Base-by-base conservation (phyloP, 1,284 basidiomycete genomes). In the Cutaneotrichosporon sp. region DNA sequence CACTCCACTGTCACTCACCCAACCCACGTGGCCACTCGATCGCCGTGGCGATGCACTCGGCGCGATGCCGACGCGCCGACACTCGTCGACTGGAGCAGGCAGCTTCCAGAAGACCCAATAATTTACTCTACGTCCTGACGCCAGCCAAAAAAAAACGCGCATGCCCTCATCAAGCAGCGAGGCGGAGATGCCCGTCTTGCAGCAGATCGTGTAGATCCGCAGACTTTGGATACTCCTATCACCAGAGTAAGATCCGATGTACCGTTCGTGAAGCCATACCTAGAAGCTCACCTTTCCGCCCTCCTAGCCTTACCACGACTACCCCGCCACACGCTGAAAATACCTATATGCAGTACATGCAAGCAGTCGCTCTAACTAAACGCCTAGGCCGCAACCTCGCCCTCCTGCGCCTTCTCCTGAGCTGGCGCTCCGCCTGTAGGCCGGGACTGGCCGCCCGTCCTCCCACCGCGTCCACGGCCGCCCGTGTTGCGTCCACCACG, bases 401-500 rank as follows among this genome's bases (percentile, higher is more conserved):
- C 39, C 57, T 53, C 55, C 53, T 54, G 39, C 27, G 49, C 45
- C 49, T 46, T 42, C 41, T 51, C 49, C 25, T 47, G 14, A n/a
- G 52, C 32, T 22, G 46, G 32, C 9, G 50, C 37, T n/a, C 35
- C 52, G 46, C 47, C 48, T 19, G 44, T 34, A n/a, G 52, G 46
- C 46, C 59, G 47, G 37, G 45, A 39, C 54, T 59, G 50, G 32
- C 56, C 46, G 17, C 56, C 58, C 17, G 52, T 51, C 31, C 60
- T 47, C 41, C 66, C 66, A 16, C 63, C 65, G 24, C 62, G 59
- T 27, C 59, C 63, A 20, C 67, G 65, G 22, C 65, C 51, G 31
- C 47, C 49, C 25, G 63, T 62, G 16, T 61, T 61, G 16, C 62
- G 54, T n/a, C 61, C 66, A 12, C 67, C 67, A 39, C 63, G 52